Evolutionary conservation across 2,329 filamentous ascomycete genomes (phyloP).

Genomic region (Acrocalymma vagum): DNA sequence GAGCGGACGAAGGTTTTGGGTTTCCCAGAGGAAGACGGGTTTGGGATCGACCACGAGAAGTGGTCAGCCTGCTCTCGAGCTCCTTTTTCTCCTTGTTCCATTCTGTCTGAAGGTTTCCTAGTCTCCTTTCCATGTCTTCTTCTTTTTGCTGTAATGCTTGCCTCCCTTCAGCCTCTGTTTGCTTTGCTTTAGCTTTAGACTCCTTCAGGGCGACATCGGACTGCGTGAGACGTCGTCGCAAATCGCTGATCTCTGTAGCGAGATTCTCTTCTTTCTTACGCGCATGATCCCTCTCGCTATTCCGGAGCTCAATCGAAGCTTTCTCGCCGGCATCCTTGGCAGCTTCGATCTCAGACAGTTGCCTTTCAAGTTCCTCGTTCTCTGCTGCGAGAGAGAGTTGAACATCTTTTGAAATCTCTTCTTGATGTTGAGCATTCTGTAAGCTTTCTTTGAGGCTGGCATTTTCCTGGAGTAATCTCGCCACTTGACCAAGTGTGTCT

Average conservation of each 20-base stretch:
- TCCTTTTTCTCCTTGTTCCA: not conserved
- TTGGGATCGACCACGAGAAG: too few species aligned
- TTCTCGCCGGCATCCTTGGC: conserved; percentile 12
- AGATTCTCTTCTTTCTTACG: conserved; percentile 6
- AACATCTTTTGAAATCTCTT: conserved; percentile 12
- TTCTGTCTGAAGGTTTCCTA: conserved; percentile 5
- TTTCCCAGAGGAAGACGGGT: too few species aligned
- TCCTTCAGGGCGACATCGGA: conserved; percentile 21
- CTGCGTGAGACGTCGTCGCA: conserved; percentile 14
- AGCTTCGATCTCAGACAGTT: conserved; percentile 15
- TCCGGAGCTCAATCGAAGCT: conserved; percentile 9
- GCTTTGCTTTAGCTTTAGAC: conserved; percentile 17
- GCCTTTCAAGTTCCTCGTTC: conserved; percentile 16
- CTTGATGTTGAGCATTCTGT: conserved; percentile 13
- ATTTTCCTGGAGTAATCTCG: conserved; percentile 19
- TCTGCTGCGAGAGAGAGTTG: conserved; percentile 13
- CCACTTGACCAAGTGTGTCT: conserved; percentile 5
- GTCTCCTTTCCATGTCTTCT: conserved; percentile 11
- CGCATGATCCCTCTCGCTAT: conserved; percentile 3
- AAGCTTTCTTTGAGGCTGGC: conserved; percentile 14
- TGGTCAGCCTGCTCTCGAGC: not conserved
- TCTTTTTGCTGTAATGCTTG: conserved; percentile 18
- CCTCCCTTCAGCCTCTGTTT: conserved; percentile 23
- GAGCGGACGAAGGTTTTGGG: too few species aligned
- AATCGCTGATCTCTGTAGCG: conserved; percentile 12